Evolutionary conservation across 148 eudicot genomes (phyloP), one percentile per base, ranked within the genome.

Genomic region (Camellia lanceoleosa): DNA sequence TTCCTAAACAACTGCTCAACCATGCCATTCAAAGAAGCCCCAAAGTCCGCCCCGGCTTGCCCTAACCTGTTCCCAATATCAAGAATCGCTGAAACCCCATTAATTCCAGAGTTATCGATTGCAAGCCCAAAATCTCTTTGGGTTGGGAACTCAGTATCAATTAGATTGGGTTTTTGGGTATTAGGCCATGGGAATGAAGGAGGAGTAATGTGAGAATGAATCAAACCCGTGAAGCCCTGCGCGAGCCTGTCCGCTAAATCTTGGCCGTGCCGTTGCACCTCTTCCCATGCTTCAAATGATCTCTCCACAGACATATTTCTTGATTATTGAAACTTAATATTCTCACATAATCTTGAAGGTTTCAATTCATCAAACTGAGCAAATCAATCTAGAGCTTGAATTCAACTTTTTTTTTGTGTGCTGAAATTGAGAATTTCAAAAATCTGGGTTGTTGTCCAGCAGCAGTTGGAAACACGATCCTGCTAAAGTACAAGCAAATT

Each of bases 241-340:
- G 99, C 88, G 18, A 96, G 84, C 87, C 83, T 88, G 82, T 91
- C 99, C 2, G 95, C 97, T 75, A 93, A 79, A 69, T 91, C 99
- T 60, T 84, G 89, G 63, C 98, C 95, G 30, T 96, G 99, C 23
- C 98, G 85, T 83, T 96, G 99, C 80, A 96, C 95, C 91, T 93
- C 99, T 81, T 96, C 99, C 99, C 99, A 96, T 38, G 99, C 95
- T 79, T 96, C 98, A 76, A 96, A 85, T 11, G 98, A 91, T 82
- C 99, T 91, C 90, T 93, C 98, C 42, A 91, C 89, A 46, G 97
- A 93, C 94, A 92, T 30, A 30, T 91, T 80, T 77, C 49, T 3
- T 64, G 56, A 13, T 43, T 7, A 18, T 68, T 41, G n/a, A 56
- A 18, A 52, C 80, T 30, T 66, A 13, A 46, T 30, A 30, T 30